A percentile compares a stretch with the other conserved stretches of the same genome.
Conservation (phyloP, 345 rosid species). For the Populus nigra region DNA sequence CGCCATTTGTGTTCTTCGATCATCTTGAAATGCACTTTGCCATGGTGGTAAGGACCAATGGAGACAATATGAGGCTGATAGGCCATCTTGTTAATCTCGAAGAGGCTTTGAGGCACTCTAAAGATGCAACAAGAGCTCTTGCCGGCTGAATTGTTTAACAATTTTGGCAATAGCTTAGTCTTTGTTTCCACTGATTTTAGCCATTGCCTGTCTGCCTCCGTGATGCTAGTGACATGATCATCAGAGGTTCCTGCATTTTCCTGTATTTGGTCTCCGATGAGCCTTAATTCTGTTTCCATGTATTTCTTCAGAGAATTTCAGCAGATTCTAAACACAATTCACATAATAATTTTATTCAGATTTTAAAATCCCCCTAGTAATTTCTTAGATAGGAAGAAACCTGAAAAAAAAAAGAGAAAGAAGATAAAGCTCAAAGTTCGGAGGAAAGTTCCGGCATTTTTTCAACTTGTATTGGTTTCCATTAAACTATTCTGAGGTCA, state of each 20-base stretch:
- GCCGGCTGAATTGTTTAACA: slow-evolving; percentile 36
- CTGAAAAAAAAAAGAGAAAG: too few species aligned
- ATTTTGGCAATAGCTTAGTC: slow-evolving; percentile 20
- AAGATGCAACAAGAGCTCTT: slow-evolving; percentile 42
- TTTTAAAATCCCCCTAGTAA: too few species aligned
- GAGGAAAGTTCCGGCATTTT: too few species aligned
- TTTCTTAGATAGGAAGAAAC: too few species aligned
- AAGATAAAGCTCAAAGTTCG: too few species aligned
- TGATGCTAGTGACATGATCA: background rate
- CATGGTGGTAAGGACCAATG: slow-evolving; percentile 48
- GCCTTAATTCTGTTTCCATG: slow-evolving; percentile 6
- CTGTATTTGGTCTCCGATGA: background rate
- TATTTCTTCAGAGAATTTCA: background rate
- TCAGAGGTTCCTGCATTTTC: background rate
- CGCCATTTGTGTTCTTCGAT: slow-evolving; percentile 50
- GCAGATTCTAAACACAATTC: too few species aligned
- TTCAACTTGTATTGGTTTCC: too few species aligned
- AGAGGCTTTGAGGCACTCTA: slow-evolving; percentile 41
- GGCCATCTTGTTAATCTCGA: slow-evolving; percentile 28
- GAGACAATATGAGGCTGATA: slow-evolving; percentile 48
- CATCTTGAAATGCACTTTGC: slow-evolving; percentile 33
- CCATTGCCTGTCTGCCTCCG: background rate
- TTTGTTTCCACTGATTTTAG: slow-evolving; percentile 15
- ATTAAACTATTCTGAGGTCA: too few species aligned
- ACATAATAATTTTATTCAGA: too few species aligned